Conservation (phyloP, 371 early-diverging fungal species). For the Haplosporangium sp. region DNA sequence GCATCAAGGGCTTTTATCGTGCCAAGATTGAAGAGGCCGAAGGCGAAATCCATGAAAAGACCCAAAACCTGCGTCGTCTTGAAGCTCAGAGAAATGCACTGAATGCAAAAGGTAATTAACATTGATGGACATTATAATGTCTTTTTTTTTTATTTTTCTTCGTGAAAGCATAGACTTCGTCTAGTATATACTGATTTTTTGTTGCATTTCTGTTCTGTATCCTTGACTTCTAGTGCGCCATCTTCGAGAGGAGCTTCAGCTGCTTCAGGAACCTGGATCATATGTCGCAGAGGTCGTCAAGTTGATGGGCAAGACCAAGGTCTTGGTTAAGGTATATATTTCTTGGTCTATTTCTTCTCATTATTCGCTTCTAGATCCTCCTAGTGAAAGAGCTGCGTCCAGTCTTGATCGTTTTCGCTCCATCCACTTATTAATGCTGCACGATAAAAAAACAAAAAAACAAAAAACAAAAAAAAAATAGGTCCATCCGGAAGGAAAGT, state of each 20-base stretch:
- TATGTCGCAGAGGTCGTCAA: slow-evolving; percentile 99
- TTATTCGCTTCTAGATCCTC: too few species aligned
- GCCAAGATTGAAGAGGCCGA: slow-evolving; percentile 92
- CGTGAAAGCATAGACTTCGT: background rate
- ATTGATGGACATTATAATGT: background rate
- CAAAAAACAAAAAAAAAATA: slow-evolving; percentile 20
- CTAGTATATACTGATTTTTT: background rate
- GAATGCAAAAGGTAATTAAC: slow-evolving; percentile 87
- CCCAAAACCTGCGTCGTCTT: slow-evolving; percentile 96
- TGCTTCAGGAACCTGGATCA: slow-evolving; percentile 97
- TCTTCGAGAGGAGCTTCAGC: slow-evolving; percentile 97
- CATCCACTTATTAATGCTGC: too few species aligned
- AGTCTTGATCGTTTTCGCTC: background rate
- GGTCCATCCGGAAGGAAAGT: slow-evolving; percentile 99
- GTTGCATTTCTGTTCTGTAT: background rate
- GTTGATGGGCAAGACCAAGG: slow-evolving; percentile 99
- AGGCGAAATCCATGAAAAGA: slow-evolving; percentile 86
- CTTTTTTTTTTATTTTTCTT: slow-evolving; percentile 7
- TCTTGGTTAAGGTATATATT: slow-evolving; percentile 91
- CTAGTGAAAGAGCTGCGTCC: too few species aligned
- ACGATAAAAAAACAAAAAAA: background rate
- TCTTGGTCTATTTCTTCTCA: background rate
- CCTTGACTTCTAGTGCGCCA: slow-evolving; percentile 82
- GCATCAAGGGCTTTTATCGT: slow-evolving; percentile 78
- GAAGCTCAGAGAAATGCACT: slow-evolving; percentile 98